Evolutionary conservation across 2,329 filamentous ascomycete genomes (phyloP), one percentile per base, ranked within the genome.

Genomic region (Drechslera avenae): DNA sequence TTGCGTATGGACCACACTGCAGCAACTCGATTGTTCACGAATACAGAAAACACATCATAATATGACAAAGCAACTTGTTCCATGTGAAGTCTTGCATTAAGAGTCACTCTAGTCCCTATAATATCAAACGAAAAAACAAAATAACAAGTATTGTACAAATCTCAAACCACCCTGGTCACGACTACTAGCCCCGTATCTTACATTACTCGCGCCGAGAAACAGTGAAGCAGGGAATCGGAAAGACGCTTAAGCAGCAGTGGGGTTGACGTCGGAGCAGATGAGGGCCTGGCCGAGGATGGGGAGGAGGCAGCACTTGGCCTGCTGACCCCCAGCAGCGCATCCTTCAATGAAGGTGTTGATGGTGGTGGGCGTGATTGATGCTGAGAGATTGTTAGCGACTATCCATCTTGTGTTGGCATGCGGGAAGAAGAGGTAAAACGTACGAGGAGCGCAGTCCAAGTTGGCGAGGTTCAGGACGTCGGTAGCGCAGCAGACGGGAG

Each of bases 401-500:
- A n/a, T 30, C n/a, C 13, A 21, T 0, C 18, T 16, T 13, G 12
- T 13, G 12, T 16, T 40, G 12, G 4, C 12, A 21, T 5, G 7
- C n/a, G n/a, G n/a, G n/a, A n/a, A 21, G 9, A 17, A 26, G 40
- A 13, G 10, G 19, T 5, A 35, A 44, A 13, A 75, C 81, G 60
- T 74, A 84, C 83, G 82, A 50, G 73, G 67, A 14, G 63, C 72
- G 68, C 85, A 87, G 75, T 87, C 75, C 18, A 86, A 74, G 67
- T 83, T 74, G 3, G 79, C 82, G 50, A 86, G 55, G 52, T 81
- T 79, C 32, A 86, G 79, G 28, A 87, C 78, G 57, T 86, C 81
- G 18, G 83, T 84, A 12, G 83, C 81, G 66, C 85, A 87, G 77
- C 85, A 87, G 57, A 81, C 78, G 3, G 80, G 63, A 58, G 64